phyloP scores from a whole-genome alignment of 2,329 filamentous ascomycete species.

The Sclerotinia spermophila region DNA sequence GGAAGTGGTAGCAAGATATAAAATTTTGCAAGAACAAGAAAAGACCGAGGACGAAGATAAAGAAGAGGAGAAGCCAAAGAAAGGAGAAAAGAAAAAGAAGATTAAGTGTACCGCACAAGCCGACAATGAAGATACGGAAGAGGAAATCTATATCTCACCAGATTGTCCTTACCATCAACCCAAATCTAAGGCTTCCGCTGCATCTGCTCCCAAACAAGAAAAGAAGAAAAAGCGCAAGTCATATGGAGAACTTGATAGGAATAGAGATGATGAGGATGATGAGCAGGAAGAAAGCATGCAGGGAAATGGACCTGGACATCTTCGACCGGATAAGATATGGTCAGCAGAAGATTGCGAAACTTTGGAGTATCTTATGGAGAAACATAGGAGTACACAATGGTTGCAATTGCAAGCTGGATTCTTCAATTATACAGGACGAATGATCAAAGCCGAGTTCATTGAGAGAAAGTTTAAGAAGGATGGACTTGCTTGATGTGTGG shows the following conservation, averaged over 20 bases:
- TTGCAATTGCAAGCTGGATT: slow-evolving; percentile 35
- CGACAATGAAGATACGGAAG: slow-evolving; percentile 4
- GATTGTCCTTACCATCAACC: slow-evolving; percentile 5
- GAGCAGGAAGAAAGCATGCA: background rate
- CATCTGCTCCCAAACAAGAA: background rate
- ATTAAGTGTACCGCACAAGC: background rate
- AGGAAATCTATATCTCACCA: slow-evolving; percentile 1
- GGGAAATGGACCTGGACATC: background rate
- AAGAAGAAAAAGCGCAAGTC: slow-evolving; percentile 12
- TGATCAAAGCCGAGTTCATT: slow-evolving; percentile 33
- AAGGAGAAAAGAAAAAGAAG: background rate
- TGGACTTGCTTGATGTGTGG: slow-evolving; percentile 3
- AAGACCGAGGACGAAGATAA: slow-evolving; percentile 5
- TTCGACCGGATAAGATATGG: slow-evolving; percentile 32
- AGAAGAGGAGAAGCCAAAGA: background rate
- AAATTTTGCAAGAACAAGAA: slow-evolving; percentile 21
- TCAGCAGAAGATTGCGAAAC: slow-evolving; percentile 32
- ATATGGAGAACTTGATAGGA: background rate
- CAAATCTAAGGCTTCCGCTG: background rate
- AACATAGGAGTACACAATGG: slow-evolving; percentile 34
- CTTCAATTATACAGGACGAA: slow-evolving; percentile 36
- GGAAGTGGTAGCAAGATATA: slow-evolving; percentile 22
- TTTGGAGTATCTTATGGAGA: slow-evolving; percentile 31
- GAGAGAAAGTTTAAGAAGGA: slow-evolving; percentile 35
- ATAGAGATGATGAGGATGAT: background rate